Evolutionary conservation across 148 eudicot genomes (phyloP).

Genomic region (Selenicereus undatus): DNA sequence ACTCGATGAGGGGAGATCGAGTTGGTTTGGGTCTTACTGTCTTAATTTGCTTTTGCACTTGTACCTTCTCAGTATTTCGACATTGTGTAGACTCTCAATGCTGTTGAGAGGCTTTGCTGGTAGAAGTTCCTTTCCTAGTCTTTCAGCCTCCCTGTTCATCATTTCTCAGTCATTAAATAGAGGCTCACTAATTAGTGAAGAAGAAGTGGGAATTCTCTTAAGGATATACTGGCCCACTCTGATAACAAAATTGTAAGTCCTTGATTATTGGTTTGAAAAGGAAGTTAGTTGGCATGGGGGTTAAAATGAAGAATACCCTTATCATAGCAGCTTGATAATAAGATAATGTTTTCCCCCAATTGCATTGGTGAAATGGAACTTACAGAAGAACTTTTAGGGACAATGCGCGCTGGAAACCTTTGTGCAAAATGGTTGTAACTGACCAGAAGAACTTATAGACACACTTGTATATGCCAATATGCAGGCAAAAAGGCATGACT

Average conservation of each 20-base stretch:
- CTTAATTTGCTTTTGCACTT: background rate
- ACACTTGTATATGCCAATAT: background rate
- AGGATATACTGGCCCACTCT: background rate
- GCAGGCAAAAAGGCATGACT: background rate
- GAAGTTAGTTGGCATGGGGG: background rate
- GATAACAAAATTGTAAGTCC: background rate
- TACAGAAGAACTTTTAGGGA: background rate
- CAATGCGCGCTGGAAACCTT: background rate
- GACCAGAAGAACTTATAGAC: background rate
- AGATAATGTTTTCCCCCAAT: background rate
- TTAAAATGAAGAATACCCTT: background rate
- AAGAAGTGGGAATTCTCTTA: background rate
- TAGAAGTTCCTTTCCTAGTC: background rate
- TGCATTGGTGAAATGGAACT: background rate
- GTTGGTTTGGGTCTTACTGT: background rate
- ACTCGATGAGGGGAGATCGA: background rate
- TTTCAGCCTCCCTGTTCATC: background rate
- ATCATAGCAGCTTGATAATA: background rate
- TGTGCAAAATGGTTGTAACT: background rate
- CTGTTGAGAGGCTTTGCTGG: background rate
- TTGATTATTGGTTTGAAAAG: background rate
- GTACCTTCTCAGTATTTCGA: background rate
- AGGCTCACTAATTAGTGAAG: background rate
- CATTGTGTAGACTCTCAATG: background rate
- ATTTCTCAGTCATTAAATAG: background rate